These are phyloP conservation scores for Ustilago curta DNA, from an alignment of 1,284 basidiomycete species.

Conservation along the genomic window DNA sequence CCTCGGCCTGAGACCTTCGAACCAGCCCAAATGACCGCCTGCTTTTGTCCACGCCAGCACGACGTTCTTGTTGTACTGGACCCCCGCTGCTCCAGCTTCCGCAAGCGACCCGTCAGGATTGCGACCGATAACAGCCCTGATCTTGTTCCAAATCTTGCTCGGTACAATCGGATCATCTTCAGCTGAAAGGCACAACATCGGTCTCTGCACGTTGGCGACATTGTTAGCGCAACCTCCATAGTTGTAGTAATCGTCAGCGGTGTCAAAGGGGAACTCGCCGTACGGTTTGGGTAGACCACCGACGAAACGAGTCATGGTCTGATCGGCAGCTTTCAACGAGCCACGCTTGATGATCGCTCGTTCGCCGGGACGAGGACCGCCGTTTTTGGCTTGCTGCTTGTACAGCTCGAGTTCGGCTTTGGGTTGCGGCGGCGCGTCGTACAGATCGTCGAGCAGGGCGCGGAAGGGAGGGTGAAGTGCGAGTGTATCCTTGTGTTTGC, in stretches of 20 bases:
- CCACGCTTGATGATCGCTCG: conserved; percentile 37
- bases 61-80: conserved; percentile 75
- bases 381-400: conserved; percentile 41
- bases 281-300: conserved; percentile 76
- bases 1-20: conserved; percentile 72
- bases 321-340: conserved; percentile 71
- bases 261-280: conserved; percentile 70
- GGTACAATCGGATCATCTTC: conserved; percentile 89
- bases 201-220: conserved; percentile 61
- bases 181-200: conserved; percentile 83
- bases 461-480: conserved; percentile 59
- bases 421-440: conserved; percentile 47
- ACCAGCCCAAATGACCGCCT: conserved; percentile 97
- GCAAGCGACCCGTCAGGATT: conserved; percentile 43
- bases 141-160: conserved; percentile 30
- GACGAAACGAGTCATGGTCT: conserved; percentile 77
- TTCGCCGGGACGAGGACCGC: conserved; percentile 37
- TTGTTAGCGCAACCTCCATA: conserved; percentile 56
- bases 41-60: conserved; percentile 79
- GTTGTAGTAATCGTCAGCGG: conserved; percentile 83
- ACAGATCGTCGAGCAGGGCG: conserved; percentile 44
- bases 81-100: conserved; percentile 71
- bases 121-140: conserved; percentile 49
- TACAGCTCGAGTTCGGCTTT: conserved; percentile 41
- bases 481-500: conserved; percentile 54